These are phyloP conservation scores for Penicillium steckii DNA, from an alignment of 495 filamentous ascomycete species.

Conservation along the genomic window DNA sequence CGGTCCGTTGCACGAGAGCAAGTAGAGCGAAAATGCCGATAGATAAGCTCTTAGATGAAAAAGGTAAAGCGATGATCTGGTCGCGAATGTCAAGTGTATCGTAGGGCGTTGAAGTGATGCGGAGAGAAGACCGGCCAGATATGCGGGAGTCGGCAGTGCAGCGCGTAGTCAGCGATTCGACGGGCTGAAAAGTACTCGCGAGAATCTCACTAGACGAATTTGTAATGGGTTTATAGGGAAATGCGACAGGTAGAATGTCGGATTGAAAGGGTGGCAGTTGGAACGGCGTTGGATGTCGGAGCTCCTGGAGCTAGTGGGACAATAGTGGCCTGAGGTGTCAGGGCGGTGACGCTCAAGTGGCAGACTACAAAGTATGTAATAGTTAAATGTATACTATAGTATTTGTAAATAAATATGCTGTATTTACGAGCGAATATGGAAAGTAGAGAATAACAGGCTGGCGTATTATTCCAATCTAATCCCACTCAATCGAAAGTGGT, in stretches of 20 bases:
- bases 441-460: background rate
- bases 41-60: background rate
- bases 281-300: constrained; percentile 25
- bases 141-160: background rate
- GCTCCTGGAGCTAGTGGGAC: constrained; percentile 31
- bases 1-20: too few species aligned
- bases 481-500: background rate
- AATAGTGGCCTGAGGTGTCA: constrained; percentile 19
- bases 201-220: background rate
- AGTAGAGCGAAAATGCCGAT: too few species aligned
- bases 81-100: background rate
- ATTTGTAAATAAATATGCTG: too few species aligned
- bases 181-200: too few species aligned
- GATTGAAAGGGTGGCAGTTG: constrained; percentile 5
- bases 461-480: background rate
- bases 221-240: background rate
- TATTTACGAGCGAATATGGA: too few species aligned
- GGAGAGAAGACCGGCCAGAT: background rate
- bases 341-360: constrained; percentile 18
- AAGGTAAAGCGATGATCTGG: background rate
- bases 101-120: background rate
- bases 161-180: background rate
- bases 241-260: background rate
- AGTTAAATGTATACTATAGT: too few species aligned
- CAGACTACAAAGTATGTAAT: too few species aligned